A percentile compares a stretch with the other conserved stretches of the same genome.
Evolutionary conservation across 805 yeast species (phyloP).

Genomic region (Teunomyces panamensis): DNA sequence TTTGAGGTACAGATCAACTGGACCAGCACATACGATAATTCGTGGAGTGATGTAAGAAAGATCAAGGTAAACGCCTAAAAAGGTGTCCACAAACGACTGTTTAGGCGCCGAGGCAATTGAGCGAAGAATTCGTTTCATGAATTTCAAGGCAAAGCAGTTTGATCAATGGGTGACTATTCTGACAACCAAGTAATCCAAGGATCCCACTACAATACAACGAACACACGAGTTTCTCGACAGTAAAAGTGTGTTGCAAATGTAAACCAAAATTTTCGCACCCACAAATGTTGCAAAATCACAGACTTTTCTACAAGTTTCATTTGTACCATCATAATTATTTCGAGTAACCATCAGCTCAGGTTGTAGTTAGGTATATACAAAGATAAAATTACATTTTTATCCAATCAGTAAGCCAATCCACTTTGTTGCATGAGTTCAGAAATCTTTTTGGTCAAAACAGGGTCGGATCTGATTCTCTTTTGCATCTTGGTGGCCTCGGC

Average conservation of each 20-base stretch:
- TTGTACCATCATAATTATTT: background rate
- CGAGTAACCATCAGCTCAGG: background rate
- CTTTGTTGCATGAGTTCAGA: constrained; percentile 50
- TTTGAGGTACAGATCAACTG: constrained; percentile 47
- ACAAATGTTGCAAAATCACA: background rate
- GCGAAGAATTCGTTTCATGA: constrained; percentile 15
- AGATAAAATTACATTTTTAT: background rate
- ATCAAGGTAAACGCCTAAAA: constrained; percentile 45
- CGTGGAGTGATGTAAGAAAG: constrained; percentile 62
- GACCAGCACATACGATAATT: constrained; percentile 75
- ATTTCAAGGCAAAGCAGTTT: background rate
- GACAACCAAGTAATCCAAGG: no score
- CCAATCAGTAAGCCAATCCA: constrained; percentile 6
- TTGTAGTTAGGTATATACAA: constrained; percentile 3
- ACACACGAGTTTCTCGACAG: no score
- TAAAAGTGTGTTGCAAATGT: background rate
- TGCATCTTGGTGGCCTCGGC: constrained; percentile 94
- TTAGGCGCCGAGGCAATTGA: constrained; percentile 23
- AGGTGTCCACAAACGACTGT: constrained; percentile 14
- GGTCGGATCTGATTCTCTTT: constrained; percentile 69
- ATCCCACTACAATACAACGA: no score
- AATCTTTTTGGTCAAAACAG: constrained; percentile 59
- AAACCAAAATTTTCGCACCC: background rate
- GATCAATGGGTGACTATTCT: no score
- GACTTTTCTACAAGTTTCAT: background rate